These are phyloP conservation scores for Acer negundo DNA, from an alignment of 345 rosid species.

Conservation along the genomic window DNA sequence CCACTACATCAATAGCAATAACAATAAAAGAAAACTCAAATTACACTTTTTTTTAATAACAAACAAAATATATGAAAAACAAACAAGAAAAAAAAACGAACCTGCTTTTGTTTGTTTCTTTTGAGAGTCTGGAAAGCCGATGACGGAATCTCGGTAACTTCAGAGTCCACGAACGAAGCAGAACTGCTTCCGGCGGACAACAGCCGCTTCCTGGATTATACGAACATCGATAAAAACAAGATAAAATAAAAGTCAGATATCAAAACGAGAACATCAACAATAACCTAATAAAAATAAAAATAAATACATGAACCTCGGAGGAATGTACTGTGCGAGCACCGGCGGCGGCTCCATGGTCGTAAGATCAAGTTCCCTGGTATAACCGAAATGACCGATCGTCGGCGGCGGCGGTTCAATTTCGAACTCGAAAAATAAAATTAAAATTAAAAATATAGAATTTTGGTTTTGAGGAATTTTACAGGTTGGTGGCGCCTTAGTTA, in stretches of 20 bases:
- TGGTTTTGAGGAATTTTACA: not conserved
- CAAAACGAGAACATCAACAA: not conserved
- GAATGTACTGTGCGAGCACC: conserved; percentile 3
- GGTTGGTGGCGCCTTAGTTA: conserved; percentile 34
- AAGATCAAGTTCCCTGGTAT: conserved; percentile 17
- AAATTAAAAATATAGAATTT: not conserved
- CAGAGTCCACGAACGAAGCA: conserved; percentile 55
- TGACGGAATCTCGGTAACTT: conserved; percentile 65
- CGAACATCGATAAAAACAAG: conserved; percentile 25
- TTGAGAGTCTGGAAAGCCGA: conserved; percentile 40
- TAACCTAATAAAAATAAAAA: too few relatives aligned
- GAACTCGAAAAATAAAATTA: not conserved
- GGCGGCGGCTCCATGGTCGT: conserved; percentile 30
- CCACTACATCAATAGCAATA: not conserved
- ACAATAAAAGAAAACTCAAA: not conserved
- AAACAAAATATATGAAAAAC: not conserved
- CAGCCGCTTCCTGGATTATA: conserved; percentile 41
- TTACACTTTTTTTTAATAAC: not conserved
- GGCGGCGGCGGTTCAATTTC: conserved; percentile 5
- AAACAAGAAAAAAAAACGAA: conserved; percentile 15
- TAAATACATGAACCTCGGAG: conserved; percentile 2
- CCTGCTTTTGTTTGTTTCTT: conserved; percentile 49
- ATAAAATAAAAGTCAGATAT: not conserved
- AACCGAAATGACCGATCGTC: not conserved
- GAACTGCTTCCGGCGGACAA: conserved; percentile 17